These are phyloP conservation scores for Haemoproteus tartakovskyi DNA, from an alignment of 169 alveolate species.

Conservation along the genomic window DNA sequence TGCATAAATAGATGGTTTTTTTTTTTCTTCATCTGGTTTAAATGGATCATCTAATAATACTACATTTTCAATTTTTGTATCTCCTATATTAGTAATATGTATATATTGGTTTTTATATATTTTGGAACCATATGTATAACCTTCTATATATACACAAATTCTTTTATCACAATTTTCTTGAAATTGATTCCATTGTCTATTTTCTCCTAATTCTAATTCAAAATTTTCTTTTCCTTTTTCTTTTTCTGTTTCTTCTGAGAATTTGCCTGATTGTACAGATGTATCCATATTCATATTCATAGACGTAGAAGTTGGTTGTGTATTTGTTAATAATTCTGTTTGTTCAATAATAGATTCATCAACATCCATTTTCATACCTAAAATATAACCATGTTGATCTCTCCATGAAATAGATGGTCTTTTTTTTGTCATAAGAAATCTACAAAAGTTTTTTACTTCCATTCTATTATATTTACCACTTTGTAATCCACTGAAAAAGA, in stretches of 20 bases:
- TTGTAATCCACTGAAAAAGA: conserved; percentile 93
- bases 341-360: conserved; percentile 1
- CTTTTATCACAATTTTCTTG: conserved; percentile 64
- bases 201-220: conserved; percentile 11
- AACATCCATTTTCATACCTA: conserved; percentile 92
- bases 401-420: conserved; percentile 92
- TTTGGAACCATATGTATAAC: conserved; percentile 93
- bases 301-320: too few relatives aligned
- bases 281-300: too few relatives aligned
- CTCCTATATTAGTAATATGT: conserved; percentile 93
- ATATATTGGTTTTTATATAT: conserved; percentile 80
- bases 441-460: conserved; percentile 92
- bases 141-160: conserved; percentile 88
- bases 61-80: conserved; percentile 78
- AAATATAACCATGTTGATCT: conserved; percentile 93
- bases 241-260: conserved; percentile 1
- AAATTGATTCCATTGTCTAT: conserved; percentile 30
- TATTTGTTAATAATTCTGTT: conserved; percentile 27
- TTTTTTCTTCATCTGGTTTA: conserved; percentile 77
- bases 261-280: neutral
- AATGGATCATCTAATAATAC: conserved; percentile 84
- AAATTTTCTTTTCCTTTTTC: conserved; percentile 6
- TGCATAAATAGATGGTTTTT: conserved; percentile 88
- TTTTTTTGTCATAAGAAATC: conserved; percentile 93
- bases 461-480: conserved; percentile 90